phyloP scores from a whole-genome alignment of 2,329 filamentous ascomycete species.

The Rhinocladiella mackenziei region DNA sequence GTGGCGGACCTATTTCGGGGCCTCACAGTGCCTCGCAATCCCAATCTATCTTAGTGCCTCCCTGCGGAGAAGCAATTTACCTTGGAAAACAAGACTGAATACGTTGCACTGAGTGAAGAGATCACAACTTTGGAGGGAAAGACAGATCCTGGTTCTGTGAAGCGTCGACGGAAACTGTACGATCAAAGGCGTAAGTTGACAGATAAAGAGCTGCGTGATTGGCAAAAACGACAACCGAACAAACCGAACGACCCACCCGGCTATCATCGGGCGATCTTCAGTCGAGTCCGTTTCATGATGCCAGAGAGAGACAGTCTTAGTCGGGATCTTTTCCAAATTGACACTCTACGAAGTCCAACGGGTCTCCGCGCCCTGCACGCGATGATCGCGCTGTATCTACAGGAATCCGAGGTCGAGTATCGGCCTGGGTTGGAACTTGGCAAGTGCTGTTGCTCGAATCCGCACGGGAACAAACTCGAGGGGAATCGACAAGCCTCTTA shows the following conservation, averaged over 20 bases:
- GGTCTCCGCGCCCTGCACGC: slow-evolving; percentile 7
- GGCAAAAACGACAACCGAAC: slow-evolving; percentile 3
- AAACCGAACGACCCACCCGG: neutral
- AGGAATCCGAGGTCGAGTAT: slow-evolving; percentile 2
- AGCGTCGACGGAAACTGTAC: slow-evolving; percentile 4
- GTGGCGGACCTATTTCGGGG: slow-evolving; percentile 12
- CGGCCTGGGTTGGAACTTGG: slow-evolving; percentile 10
- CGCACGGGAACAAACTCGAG: slow-evolving; percentile 1
- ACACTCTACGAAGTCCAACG: slow-evolving; percentile 3
- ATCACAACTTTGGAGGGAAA: too few relatives aligned
- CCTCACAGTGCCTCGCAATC: slow-evolving; percentile 11
- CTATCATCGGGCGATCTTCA: slow-evolving; percentile 4
- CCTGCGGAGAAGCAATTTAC: slow-evolving; percentile 6
- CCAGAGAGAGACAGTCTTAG: slow-evolving; percentile 8
- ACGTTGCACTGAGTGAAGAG: neutral
- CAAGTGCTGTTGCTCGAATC: slow-evolving; percentile 13
- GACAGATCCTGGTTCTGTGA: too few relatives aligned
- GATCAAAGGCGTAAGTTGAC: slow-evolving; percentile 5
- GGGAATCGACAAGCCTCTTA: too few relatives aligned
- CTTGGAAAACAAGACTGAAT: slow-evolving; percentile 7
- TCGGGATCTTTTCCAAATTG: slow-evolving; percentile 8
- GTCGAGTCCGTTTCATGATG: slow-evolving; percentile 9
- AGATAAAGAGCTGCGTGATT: slow-evolving; percentile 8
- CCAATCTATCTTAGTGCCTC: slow-evolving; percentile 14
- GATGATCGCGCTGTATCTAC: slow-evolving; percentile 8